phyloP scores from a whole-genome alignment of 2,329 filamentous ascomycete genomes.

The Aspergillus ochraceus region DNA sequence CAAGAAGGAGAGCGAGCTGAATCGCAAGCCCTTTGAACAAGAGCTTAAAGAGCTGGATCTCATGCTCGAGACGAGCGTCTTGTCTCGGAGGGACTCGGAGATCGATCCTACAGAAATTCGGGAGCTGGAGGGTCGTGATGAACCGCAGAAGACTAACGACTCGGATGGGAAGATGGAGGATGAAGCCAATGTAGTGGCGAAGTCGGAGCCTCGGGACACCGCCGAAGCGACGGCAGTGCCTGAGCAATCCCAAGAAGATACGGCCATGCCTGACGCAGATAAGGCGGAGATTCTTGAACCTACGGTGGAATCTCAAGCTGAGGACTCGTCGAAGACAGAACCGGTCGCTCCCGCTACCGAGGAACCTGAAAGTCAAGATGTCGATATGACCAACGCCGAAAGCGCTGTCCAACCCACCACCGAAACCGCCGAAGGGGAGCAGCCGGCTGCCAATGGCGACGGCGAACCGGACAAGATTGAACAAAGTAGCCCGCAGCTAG shows the following conservation, averaged over 20 bases:
- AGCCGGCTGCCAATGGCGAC: constrained; percentile 29
- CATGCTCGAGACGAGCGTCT: constrained; percentile 67
- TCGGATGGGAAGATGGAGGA: constrained; percentile 28
- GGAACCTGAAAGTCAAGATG: constrained; percentile 15
- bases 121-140: constrained; percentile 40
- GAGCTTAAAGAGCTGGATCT: constrained; percentile 72
- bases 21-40: constrained; percentile 66
- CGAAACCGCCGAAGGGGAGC: constrained; percentile 27
- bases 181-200: constrained; percentile 22
- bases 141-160: constrained; percentile 45
- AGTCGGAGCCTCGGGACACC: constrained; percentile 27
- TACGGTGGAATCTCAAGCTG: constrained; percentile 3
- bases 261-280: not conserved
- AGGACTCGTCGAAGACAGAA: constrained; percentile 2
- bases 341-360: constrained; percentile 11
- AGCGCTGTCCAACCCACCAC: constrained; percentile 36
- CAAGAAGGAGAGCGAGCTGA: constrained; percentile 78
- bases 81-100: constrained; percentile 53
- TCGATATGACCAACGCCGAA: constrained; percentile 23
- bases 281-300: constrained; percentile 2
- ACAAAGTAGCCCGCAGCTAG: constrained; percentile 36
- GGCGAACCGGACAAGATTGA: constrained; percentile 30
- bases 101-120: constrained; percentile 41
- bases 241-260: not conserved
- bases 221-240: constrained; percentile 11